Base-by-base conservation (phyloP, 768 basidiomycete species). In the Tricholoma hemisulphureum region DNA sequence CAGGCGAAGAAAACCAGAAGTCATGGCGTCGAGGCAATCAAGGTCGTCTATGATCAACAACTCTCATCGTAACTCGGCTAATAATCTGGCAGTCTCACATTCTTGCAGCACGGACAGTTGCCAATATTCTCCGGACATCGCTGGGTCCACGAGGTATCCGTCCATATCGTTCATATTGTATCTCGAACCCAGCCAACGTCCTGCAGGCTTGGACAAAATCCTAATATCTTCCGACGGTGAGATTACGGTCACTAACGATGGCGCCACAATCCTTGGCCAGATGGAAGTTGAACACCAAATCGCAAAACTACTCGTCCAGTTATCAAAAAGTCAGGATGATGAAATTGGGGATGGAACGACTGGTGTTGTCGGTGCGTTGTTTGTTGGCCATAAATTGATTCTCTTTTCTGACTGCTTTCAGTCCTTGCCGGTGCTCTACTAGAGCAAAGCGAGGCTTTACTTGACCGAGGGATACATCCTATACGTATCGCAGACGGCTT, bases 251-350 rank as follows among this genome's bases (percentile, higher is more conserved):
- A 98, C 97, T 13, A 99, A 99, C 75, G 97, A 99, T 74, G 97
- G 97, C 51, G 97, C 97, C 6, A 99, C 97, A 21, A 99, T 99
- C 65, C 80, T 99, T 56, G 86, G 94, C 21, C 96, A 98, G 78
- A 98, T 99, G 95, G 93, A 97, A 73, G 95, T 98, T 52, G 96
- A 98, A 68, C 96, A 99, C 71, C 96, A 96, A 77, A 96, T 99
- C 68, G 97, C 97, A 58, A 99, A 97, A 75, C 83, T 99, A 45
- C 83, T 99, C 31, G 97, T 99, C 2, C 91, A 98, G 69, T 80
- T 98, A 39, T 95, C 93, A 16, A 96, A 95, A 79, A 94, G 91
- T 71, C 97, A 99, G 77, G 97, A 99, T 72, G 97, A 99, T 72
- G 97, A 99, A 78, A 96, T 99, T 70, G 97, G 97, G 23, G 97